Base-by-base conservation (phyloP, 2,329 filamentous ascomycete genomes). In the Whalleya microplaca region DNA sequence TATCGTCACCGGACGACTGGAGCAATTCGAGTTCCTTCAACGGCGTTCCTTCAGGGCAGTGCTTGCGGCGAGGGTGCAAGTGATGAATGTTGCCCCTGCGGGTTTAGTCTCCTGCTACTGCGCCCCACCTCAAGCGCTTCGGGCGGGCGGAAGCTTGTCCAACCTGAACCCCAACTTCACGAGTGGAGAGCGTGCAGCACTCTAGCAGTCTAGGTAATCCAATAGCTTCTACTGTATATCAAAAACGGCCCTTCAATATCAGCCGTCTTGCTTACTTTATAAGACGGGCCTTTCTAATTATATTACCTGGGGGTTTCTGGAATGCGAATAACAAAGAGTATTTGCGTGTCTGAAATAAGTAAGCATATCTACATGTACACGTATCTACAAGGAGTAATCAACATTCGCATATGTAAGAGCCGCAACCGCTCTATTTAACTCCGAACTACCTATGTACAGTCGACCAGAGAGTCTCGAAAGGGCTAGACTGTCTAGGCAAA, bases 81-180 rank as follows among this genome's bases (percentile, higher is more conserved):
- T 37, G 32, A 37, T 37, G 32, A 37, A 3, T 37, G 5, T 16
- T 14, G 3, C 5, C 23, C 23, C 23, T 4, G 23, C 4, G 4
- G 23, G 23, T 27, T 27, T 27, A 27, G 23, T 27, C 4, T 4
- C 23, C 23, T 27, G 23, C 32, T 37, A 37, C 32, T 16, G 32
- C 32, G 14, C 32, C 32, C 32, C 32, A 37, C 32, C 32, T 37
- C 6, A 12, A 53, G 37, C n/a, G 48, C 21, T 21, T 64, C 61
- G 61, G 61, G 58, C 61, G 52, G 56, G 52, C 59, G 61, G 61
- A 64, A 62, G 58, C 58, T 57, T 58, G n/a, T 51, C 29, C 45
- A 51, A 18, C 44, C 7, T 8, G 6, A 23, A 2, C 12, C 23
- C 21, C 19, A 23, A 6, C 27, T 27, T 7, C 6, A 45, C 32